Evolutionary conservation across 1,284 basidiomycete species (phyloP).

Genomic region (Anthracocystis walkeri): DNA sequence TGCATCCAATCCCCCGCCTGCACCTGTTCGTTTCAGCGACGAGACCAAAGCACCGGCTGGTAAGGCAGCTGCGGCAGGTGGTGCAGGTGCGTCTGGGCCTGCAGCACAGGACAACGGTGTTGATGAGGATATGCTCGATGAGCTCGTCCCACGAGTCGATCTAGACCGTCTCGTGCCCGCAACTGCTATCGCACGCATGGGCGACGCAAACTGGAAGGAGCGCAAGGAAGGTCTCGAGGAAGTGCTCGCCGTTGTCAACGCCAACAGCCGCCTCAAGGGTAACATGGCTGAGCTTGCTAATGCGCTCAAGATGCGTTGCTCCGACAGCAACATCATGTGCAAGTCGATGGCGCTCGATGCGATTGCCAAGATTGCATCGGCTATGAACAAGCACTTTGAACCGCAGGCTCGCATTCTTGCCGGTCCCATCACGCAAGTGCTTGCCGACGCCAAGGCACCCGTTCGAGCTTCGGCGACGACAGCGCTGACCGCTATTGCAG

Average conservation of each 20-base stretch:
- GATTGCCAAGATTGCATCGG: conserved; percentile 86
- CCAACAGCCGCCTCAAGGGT: conserved; percentile 91
- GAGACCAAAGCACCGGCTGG: conserved; percentile 32
- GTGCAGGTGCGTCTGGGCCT: conserved; percentile 5
- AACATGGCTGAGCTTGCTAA: conserved; percentile 86
- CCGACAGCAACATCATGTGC: conserved; percentile 93
- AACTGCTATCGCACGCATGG: conserved; percentile 87
- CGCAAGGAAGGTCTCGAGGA: conserved; percentile 94
- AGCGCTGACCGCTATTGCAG: conserved; percentile 84
- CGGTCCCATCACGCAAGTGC: conserved; percentile 82
- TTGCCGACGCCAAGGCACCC: conserved; percentile 92
- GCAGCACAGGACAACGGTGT: conserved; percentile 36
- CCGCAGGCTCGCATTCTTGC: conserved; percentile 84
- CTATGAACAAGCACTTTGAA: conserved; percentile 96
- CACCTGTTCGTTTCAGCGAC: conserved; percentile 74
- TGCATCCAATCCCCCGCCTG: conserved; percentile 82
- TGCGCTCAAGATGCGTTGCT: conserved; percentile 87
- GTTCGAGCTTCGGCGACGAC: conserved; percentile 83
- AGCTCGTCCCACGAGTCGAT: conserved; percentile 94
- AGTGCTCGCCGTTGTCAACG: conserved; percentile 84
- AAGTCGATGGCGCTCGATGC: conserved; percentile 91
- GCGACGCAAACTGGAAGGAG: conserved; percentile 91
- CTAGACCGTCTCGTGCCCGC: conserved; percentile 86
- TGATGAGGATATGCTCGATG: conserved; percentile 74
- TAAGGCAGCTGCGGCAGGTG: conserved; percentile 19